Evolutionary conservation across 371 early-diverging fungal genomes (phyloP).

Genomic region (Choanephora cucurbitarum): DNA sequence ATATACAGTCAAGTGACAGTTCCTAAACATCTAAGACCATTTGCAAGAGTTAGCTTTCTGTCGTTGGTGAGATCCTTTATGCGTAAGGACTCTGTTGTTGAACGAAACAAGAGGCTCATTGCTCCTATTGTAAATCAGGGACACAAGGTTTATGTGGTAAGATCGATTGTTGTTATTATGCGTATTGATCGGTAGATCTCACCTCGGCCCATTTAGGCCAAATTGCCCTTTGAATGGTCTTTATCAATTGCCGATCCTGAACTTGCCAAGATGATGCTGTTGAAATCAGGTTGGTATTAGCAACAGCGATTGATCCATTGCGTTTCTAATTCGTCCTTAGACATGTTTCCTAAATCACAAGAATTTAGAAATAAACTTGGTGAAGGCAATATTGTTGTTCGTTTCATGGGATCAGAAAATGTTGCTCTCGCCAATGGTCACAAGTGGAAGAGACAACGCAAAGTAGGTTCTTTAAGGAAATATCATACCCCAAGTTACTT

Average conservation of each 20-base stretch:
- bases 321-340: neutral
- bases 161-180: too few relatives aligned
- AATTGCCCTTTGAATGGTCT: constrained; percentile 34
- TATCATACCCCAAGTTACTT: too few relatives aligned
- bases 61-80: neutral
- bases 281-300: constrained; percentile 34
- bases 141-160: neutral
- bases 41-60: neutral
- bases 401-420: constrained; percentile 33
- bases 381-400: constrained; percentile 10
- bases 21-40: neutral
- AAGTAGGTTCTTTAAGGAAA: too few relatives aligned
- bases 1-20: neutral
- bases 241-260: constrained; percentile 32
- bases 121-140: neutral
- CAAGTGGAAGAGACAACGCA: constrained; percentile 40
- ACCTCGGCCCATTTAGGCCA: constrained; percentile 6
- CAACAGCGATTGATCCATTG: neutral
- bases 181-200: too few relatives aligned
- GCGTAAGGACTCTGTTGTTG: neutral
- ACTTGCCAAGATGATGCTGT: constrained; percentile 24
- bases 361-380: constrained; percentile 10
- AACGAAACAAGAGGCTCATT: neutral
- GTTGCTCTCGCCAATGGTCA: constrained; percentile 38
- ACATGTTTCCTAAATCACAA: constrained; percentile 16